These are phyloP conservation scores for Pleurotus giganteus DNA, from an alignment of 768 basidiomycete genomes.

Conservation along the genomic window DNA sequence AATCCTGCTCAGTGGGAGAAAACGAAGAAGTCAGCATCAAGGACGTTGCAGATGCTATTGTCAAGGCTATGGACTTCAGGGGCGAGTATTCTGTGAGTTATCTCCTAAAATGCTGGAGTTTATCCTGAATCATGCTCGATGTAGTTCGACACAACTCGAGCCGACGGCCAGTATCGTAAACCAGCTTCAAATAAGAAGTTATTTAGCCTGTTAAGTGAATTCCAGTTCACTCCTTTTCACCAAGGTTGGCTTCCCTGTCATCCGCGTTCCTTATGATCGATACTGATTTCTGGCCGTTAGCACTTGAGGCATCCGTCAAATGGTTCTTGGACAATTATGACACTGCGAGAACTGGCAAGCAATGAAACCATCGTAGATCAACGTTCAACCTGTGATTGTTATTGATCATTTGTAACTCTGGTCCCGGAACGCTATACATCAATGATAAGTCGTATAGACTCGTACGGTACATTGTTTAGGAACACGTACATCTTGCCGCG, in stretches of 20 bases:
- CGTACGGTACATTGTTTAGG: no score
- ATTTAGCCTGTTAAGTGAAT: conserved; percentile 69
- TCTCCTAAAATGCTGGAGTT: background rate
- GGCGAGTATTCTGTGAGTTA: conserved; percentile 67
- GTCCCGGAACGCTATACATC: no score
- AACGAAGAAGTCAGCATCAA: conserved; percentile 94
- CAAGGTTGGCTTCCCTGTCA: conserved; percentile 44
- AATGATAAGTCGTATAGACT: no score
- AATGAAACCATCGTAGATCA: background rate
- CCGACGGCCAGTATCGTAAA: conserved; percentile 96
- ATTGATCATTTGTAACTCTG: no score
- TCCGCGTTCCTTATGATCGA: background rate
- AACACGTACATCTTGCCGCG: no score
- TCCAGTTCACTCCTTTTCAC: conserved; percentile 91
- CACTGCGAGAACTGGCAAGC: conserved; percentile 56
- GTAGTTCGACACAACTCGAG: conserved; percentile 79
- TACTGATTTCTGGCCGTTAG: conserved; percentile 32
- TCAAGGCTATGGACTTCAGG: conserved; percentile 74
- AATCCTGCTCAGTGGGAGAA: conserved; percentile 67
- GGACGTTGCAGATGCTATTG: conserved; percentile 87
- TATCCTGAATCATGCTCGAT: conserved; percentile 1
- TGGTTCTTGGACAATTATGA: conserved; percentile 89
- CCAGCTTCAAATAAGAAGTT: conserved; percentile 93
- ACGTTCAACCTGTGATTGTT: no score
- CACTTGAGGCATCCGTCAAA: conserved; percentile 71